Base-by-base conservation (phyloP, 345 rosid species). In the Hibiscus tridactylites region DNA sequence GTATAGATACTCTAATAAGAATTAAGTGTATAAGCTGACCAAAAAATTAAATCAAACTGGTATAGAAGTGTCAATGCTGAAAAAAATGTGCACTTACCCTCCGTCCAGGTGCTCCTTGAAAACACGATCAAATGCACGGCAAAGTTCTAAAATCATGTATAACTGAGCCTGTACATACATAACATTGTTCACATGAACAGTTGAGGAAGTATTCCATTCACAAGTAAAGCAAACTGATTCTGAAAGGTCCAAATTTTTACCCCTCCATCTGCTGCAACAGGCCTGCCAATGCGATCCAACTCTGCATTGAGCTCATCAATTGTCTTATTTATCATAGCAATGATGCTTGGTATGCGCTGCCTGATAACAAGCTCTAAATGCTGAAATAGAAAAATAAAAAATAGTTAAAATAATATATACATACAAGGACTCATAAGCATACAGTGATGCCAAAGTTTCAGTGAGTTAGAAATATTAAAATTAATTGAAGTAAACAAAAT, bases 21-120 rank as follows among this genome's bases (percentile, higher is more conserved):
- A 24, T 44, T 58, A 5, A 12, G 29, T 26, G 54, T 10, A 19
- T 26, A 21, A 12, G 52, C 54, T 28, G 26, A 44, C 63, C 15
- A 42, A 47, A 46, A 61, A 9, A 56, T 44, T 15, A 71, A 71
- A 71, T 39, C 56, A 67, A 61, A 73, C 21, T 15, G 54, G 29
- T 19, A 61, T 71, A 77, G 35, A 70, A 60, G 44, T 44, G 67
- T 16, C 56, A 49, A 61, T 35, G 24, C 63, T 70, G 54, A 65
- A 72, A 37, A 61, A 71, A 35, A 26, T 33, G 39, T 16, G 54
- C 65, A 28, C 77, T 65, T 87, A 95, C 99, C 99, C 99, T 86
- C 98, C 99, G 83, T 95, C 99, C 83, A 95, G 86, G 76, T 95
- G 99, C 77, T 95, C 98, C 86, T 89, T 92, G 81, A 92, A 95